Base-by-base conservation (phyloP, 2,329 filamentous ascomycete species). In the Colletotrichum filicis region DNA sequence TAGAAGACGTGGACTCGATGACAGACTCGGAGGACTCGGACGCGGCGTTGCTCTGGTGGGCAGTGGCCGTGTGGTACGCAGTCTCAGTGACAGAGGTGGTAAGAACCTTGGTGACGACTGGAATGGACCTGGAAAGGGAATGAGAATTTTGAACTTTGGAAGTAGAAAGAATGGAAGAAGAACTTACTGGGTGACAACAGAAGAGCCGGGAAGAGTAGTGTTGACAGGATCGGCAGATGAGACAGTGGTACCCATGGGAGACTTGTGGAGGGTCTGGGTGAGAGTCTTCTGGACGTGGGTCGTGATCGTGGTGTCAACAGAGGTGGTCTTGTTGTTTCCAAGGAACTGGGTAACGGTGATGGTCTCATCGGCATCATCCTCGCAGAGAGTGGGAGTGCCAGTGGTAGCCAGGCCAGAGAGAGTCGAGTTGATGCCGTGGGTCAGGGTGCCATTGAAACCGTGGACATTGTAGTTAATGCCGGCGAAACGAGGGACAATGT, bases 81-180 rank as follows among this genome's bases (percentile, higher is more conserved):
- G 72, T 74, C 68, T 74, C 57, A 35, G 73, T 75, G 42, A 73
- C 46, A 22, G 73, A 72, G 30, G 74, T 74, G 16, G 65, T 65
- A 14, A 60, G 42, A 56, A 73, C n/a, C 59, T 70, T 24, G 16
- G 70, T 73, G 53, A 71, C n/a, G 24, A 66, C 28, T 5, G 71
- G 22, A 14, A 53, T 24, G 57, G 42, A 37, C 57, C 71, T 74
- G 12, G 11, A 22, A 12, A 30, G 11, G 11, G n/a, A 42, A 72
- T 22, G 28, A 63, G 46, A 5, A 22, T 52, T 19, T 26, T 22
- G 19, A 9, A 42, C 52, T 14, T 24, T 4, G 11, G 28, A 11
- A 1, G 8, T 22, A 16, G 22, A 14, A 49, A 14, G 35, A n/a
- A 24, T 19, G 55, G 19, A 6, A 49, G 42, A 19, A 49, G 42